A percentile compares a stretch with the other conserved stretches of the same genome.
Conservation (phyloP, 176 grass and related monocot genomes). For the Alloteropsis semialata region DNA sequence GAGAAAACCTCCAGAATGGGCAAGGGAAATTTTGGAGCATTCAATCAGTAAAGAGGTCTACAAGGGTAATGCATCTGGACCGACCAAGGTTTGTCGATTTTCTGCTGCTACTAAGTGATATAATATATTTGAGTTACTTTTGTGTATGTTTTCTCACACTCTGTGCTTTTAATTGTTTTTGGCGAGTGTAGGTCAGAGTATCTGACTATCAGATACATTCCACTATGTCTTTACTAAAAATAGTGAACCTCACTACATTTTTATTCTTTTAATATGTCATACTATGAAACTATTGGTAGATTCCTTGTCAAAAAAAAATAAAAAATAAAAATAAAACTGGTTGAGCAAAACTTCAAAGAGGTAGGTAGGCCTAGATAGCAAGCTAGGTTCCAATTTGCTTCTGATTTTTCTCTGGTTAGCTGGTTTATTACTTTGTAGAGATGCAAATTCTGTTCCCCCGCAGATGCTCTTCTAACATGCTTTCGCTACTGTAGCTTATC, state of each 20-base stretch:
- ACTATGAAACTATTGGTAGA: neutral
- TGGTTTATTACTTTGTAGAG: neutral
- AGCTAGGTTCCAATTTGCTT: neutral
- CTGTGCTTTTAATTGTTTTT: neutral
- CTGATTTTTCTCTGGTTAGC: neutral
- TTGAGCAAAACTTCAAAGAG: too few species aligned
- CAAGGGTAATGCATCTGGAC: conserved; percentile 97
- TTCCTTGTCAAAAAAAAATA: neutral
- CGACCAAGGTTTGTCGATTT: conserved; percentile 75
- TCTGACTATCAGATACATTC: neutral
- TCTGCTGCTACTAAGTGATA: neutral
- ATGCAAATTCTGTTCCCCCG: neutral
- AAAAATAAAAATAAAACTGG: too few species aligned
- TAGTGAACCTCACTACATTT: neutral
- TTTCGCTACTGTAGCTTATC: neutral
- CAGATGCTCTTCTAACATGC: conserved; percentile 5
- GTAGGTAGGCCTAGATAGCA: neutral
- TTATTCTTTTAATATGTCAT: conserved; percentile 4
- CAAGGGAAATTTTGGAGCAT: conserved; percentile 85
- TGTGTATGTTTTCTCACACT: neutral
- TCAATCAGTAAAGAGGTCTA: conserved; percentile 98
- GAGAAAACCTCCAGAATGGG: conserved; percentile 92
- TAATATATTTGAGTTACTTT: neutral
- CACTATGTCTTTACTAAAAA: neutral
- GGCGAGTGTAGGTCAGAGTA: neutral